phyloP scores from a whole-genome alignment of 1,139 yeast species.

The Lodderomyces metapsilosis region DNA sequence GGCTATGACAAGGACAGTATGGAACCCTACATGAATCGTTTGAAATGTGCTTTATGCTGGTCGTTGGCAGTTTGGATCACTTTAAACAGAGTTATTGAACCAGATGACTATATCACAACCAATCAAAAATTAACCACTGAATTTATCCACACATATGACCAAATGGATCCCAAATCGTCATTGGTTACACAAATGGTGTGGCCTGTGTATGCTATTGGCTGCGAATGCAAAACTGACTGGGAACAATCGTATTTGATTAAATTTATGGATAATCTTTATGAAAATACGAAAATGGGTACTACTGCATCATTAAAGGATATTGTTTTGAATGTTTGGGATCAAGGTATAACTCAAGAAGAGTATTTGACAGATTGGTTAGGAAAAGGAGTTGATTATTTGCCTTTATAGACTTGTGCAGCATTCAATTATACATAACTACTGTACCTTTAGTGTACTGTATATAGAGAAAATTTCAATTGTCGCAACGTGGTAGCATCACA shows the following conservation, averaged over 20 bases:
- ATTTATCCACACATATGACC: slow-evolving; percentile 43
- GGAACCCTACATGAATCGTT: slow-evolving; percentile 28
- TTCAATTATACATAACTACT: too few species aligned
- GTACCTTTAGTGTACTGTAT: too few species aligned
- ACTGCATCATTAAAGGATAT: slow-evolving; percentile 37
- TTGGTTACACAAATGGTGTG: slow-evolving; percentile 58
- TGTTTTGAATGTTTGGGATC: slow-evolving; percentile 43
- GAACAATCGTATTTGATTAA: slow-evolving; percentile 27
- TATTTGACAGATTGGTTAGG: slow-evolving; percentile 43
- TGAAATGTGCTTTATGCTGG: slow-evolving; percentile 57
- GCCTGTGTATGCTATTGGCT: slow-evolving; percentile 52
- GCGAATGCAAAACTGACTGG: slow-evolving; percentile 32
- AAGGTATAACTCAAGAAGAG: slow-evolving; percentile 36
- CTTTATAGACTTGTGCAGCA: too few species aligned
- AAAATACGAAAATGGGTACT: slow-evolving; percentile 54
- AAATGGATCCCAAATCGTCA: slow-evolving; percentile 43
- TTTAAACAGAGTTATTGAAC: slow-evolving; percentile 32
- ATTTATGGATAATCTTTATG: slow-evolving; percentile 40
- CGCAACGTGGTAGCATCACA: not conserved
- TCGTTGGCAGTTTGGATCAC: slow-evolving; percentile 43
- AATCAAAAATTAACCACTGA: slow-evolving; percentile 37
- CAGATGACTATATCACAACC: slow-evolving; percentile 16
- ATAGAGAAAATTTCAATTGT: not conserved
- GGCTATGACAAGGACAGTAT: slow-evolving; percentile 13
- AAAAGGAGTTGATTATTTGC: slow-evolving; percentile 48